Percentiles rank a stretch among this genome's conserved stretches.
phyloP scores from a whole-genome alignment of 768 basidiomycete genomes.

The Calvatia gigantea region DNA sequence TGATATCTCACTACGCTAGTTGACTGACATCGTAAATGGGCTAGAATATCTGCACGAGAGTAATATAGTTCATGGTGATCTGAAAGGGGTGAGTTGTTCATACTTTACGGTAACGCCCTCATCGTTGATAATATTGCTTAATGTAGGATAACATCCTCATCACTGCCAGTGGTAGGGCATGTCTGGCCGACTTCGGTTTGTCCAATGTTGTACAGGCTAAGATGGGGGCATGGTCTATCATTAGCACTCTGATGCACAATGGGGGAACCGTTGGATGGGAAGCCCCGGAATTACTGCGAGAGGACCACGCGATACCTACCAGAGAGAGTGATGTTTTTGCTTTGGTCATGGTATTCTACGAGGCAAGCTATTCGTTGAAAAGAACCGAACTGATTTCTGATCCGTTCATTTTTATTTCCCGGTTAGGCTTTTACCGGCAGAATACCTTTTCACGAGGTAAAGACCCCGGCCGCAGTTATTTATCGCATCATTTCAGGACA shows the following conservation, averaged over 20 bases:
- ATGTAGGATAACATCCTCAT: slow-evolving; percentile 19
- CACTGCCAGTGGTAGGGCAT: slow-evolving; percentile 16
- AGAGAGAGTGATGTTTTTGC: slow-evolving; percentile 11
- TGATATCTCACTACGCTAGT: not conserved
- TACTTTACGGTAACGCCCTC: not conserved
- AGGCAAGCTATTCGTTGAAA: slow-evolving; percentile 15
- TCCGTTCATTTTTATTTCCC: no score
- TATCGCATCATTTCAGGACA: not conserved
- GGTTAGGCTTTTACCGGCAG: slow-evolving; percentile 1
- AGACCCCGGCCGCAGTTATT: not conserved
- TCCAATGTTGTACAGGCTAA: slow-evolving; percentile 12
- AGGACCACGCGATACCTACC: not conserved
- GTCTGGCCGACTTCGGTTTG: slow-evolving; percentile 22
- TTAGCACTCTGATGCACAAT: not conserved
- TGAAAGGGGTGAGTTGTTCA: slow-evolving; percentile 18
- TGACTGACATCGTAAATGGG: slow-evolving; percentile 14
- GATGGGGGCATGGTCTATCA: slow-evolving; percentile 12
- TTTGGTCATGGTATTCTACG: slow-evolving; percentile 12
- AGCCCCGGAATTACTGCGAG: slow-evolving; percentile 12
- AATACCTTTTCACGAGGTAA: slow-evolving; percentile 4
- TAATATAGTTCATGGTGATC: slow-evolving; percentile 18
- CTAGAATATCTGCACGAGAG: slow-evolving; percentile 17
- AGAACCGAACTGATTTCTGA: not conserved
- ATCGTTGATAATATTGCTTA: no score
- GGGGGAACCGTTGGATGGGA: slow-evolving; percentile 15